These are phyloP conservation scores for Corrigiola litoralis DNA, from an alignment of 179 eudicot genomes.

Conservation along the genomic window DNA sequence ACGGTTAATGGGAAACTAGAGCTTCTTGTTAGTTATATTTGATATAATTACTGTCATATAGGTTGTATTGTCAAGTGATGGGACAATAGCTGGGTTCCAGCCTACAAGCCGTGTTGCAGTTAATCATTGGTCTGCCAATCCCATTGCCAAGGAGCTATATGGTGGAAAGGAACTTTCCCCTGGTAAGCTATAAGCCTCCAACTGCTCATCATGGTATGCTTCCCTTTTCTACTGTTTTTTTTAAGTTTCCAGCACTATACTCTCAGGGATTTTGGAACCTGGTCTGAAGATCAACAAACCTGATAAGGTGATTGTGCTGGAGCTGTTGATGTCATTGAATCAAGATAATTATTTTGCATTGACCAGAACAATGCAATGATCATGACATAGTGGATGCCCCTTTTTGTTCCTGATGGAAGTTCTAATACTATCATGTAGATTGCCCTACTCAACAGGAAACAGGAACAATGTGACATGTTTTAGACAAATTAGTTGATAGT, in stretches of 20 bases:
- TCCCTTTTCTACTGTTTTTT: background rate
- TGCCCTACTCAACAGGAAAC: no score
- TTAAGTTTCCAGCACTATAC: background rate
- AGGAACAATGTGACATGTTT: background rate
- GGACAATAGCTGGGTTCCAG: conserved; percentile 67
- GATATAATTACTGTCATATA: conserved; percentile 20
- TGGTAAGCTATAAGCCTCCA: conserved; percentile 53
- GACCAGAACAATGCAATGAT: conserved; percentile 44
- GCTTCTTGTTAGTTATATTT: conserved; percentile 1
- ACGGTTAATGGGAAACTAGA: background rate
- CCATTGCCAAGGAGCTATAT: conserved; percentile 67
- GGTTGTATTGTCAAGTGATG: conserved; percentile 69
- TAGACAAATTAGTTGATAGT: background rate
- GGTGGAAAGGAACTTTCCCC: conserved; percentile 65
- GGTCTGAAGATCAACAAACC: conserved; percentile 49
- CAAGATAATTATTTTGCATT: conserved; percentile 55
- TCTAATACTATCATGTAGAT: no score
- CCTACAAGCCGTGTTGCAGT: conserved; percentile 76
- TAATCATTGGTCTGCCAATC: conserved; percentile 82
- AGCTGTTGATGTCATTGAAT: conserved; percentile 67
- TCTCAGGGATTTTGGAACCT: conserved; percentile 63
- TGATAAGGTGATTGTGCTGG: conserved; percentile 45
- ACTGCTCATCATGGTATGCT: conserved; percentile 1
- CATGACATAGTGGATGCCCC: background rate
- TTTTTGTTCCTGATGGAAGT: conserved; percentile 13